These are phyloP conservation scores for Gamsiella multidivaricata DNA, from an alignment of 192 early-diverging fungal genomes.

Conservation along the genomic window DNA sequence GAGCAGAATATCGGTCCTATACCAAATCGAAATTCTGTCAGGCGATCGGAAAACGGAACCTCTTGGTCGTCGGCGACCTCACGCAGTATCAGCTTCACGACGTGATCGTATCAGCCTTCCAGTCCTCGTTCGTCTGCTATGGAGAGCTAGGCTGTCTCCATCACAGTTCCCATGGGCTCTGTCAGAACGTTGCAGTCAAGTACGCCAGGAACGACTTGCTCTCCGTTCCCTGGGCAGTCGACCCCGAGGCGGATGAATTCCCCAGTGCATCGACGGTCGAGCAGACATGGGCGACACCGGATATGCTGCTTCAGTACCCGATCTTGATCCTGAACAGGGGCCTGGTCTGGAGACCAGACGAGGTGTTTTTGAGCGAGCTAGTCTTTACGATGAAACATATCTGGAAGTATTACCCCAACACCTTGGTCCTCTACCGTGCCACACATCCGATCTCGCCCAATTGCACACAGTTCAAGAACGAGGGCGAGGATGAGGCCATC, in stretches of 20 bases:
- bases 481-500: slow-evolving; percentile 48
- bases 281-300: slow-evolving; percentile 50
- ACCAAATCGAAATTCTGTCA: slow-evolving; percentile 54
- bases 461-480: slow-evolving; percentile 51
- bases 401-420: slow-evolving; percentile 47
- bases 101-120: slow-evolving; percentile 58
- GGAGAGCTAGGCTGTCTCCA: slow-evolving; percentile 65
- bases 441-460: slow-evolving; percentile 58
- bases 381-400: slow-evolving; percentile 55
- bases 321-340: slow-evolving; percentile 61
- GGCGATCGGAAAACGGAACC: slow-evolving; percentile 41
- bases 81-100: slow-evolving; percentile 67
- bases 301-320: slow-evolving; percentile 33
- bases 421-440: slow-evolving; percentile 60
- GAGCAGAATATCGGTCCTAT: slow-evolving; percentile 23
- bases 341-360: slow-evolving; percentile 56
- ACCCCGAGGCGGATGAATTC: slow-evolving; percentile 42
- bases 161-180: slow-evolving; percentile 42
- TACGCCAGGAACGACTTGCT: slow-evolving; percentile 65
- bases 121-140: slow-evolving; percentile 62
- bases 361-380: slow-evolving; percentile 55
- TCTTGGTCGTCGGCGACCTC: slow-evolving; percentile 63
- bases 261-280: slow-evolving; percentile 51
- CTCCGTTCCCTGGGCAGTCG: slow-evolving; percentile 49
- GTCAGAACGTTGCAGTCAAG: slow-evolving; percentile 25